Evolutionary conservation across 2,329 filamentous ascomycete species (phyloP).

Genomic region (Cladosporium sp.): DNA sequence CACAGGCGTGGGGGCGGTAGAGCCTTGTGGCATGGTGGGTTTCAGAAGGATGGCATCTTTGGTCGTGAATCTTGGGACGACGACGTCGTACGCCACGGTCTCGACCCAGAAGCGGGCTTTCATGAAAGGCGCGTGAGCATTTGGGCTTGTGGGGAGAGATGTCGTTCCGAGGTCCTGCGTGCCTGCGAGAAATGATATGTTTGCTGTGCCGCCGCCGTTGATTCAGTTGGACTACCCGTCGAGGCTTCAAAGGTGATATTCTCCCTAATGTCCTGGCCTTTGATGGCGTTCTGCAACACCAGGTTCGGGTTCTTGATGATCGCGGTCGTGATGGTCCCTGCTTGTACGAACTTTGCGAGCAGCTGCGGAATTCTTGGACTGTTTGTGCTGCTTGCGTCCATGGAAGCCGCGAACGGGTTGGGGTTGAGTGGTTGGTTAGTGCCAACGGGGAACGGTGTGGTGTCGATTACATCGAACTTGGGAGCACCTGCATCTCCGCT

Average conservation of each 20-base stretch:
- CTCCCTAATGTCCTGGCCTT: constrained; percentile 34
- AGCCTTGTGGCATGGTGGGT: constrained; percentile 8
- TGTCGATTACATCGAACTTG: not conserved
- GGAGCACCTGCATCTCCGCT: not conserved
- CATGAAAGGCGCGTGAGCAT: constrained; percentile 32
- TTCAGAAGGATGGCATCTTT: constrained; percentile 21
- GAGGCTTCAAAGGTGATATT: constrained; percentile 32
- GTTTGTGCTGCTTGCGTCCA: constrained; percentile 1
- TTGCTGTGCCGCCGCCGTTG: constrained; percentile 36
- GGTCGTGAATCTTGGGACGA: constrained; percentile 15
- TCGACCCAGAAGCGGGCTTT: constrained; percentile 37
- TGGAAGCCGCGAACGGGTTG: not conserved
- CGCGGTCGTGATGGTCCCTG: constrained; percentile 6
- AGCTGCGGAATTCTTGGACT: constrained; percentile 4
- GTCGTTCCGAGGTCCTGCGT: not conserved
- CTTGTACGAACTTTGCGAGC: not conserved
- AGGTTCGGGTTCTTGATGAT: constrained; percentile 36
- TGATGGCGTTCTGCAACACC: constrained; percentile 34
- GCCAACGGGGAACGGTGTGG: constrained; percentile 2
- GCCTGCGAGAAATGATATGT: constrained; percentile 35
- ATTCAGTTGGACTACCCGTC: constrained; percentile 22
- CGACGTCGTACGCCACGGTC: constrained; percentile 27
- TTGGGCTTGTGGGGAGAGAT: constrained; percentile 22
- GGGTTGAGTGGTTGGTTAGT: not conserved
- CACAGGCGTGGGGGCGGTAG: constrained; percentile 20